phyloP scores from a whole-genome alignment of 352 stramenopile species.

The Pythium volutum region DNA sequence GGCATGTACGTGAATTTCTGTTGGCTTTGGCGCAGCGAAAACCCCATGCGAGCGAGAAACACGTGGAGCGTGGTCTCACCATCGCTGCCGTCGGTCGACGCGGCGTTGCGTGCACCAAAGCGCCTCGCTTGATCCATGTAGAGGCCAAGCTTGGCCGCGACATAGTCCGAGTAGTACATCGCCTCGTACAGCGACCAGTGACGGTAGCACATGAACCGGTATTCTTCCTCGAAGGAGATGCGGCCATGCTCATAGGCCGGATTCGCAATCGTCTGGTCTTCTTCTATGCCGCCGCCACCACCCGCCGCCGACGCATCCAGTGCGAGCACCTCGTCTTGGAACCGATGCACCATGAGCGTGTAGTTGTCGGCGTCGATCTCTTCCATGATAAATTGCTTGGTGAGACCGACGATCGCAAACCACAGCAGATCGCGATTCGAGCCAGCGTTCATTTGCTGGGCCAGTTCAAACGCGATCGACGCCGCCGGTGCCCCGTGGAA shows the following conservation, averaged over 20 bases:
- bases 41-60: conserved; percentile 97
- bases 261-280: conserved; percentile 29
- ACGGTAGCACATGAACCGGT: conserved; percentile 96
- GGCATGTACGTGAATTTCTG: conserved; percentile 97
- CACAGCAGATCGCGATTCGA: conserved; percentile 91
- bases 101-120: conserved; percentile 58
- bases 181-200: conserved; percentile 94
- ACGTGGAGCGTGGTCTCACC: conserved; percentile 87
- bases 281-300: conserved; percentile 27
- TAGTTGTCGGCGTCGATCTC: conserved; percentile 93
- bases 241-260: conserved; percentile 74
- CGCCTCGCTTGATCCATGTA: conserved; percentile 64
- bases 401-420: conserved; percentile 97
- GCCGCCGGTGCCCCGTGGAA: conserved; percentile 79
- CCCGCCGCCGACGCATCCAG: conserved; percentile 46
- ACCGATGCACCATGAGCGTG: conserved; percentile 80
- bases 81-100: conserved; percentile 26
- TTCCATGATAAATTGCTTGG: conserved; percentile 93
- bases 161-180: conserved; percentile 96
- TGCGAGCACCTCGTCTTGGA: conserved; percentile 92
- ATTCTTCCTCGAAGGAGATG: conserved; percentile 91
- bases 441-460: conserved; percentile 76
- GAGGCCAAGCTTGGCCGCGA: conserved; percentile 87
- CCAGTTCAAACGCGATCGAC: conserved; percentile 78
- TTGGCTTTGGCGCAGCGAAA: conserved; percentile 93